Percentiles rank a stretch among this genome's conserved stretches.
Conservation (phyloP, 2,329 filamentous ascomycete genomes). For the Trichoderma koningii region DNA sequence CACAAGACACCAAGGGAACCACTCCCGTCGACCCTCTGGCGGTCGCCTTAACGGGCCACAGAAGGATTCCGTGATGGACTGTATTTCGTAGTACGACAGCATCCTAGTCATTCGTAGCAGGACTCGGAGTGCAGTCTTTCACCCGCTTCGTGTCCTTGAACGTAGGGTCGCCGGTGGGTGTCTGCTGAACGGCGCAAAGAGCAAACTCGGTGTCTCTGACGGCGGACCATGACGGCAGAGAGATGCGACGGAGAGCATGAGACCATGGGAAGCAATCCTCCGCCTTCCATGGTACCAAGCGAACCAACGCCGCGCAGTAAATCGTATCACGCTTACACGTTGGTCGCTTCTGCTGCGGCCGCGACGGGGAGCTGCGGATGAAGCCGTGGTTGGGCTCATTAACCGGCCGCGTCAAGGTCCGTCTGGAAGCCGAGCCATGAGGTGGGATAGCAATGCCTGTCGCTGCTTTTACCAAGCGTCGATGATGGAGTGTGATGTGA, state of each 20-base stretch:
- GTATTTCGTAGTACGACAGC: not conserved
- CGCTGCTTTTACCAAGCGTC: constrained; percentile 16
- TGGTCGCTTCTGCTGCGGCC: constrained; percentile 28
- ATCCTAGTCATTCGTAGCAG: too few species aligned
- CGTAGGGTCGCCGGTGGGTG: too few species aligned
- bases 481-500: not conserved
- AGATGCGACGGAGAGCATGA: constrained; percentile 15
- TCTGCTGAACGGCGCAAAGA: not conserved
- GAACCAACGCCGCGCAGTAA: not conserved
- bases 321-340: constrained; percentile 17
- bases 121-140: not conserved
- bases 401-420: constrained; percentile 10
- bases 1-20: not conserved
- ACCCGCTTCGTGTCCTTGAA: not conserved
- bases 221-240: not conserved
- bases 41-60: constrained; percentile 36
- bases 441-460: constrained; percentile 1
- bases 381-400: constrained; percentile 24
- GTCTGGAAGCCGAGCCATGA: constrained; percentile 11
- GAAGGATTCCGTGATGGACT: constrained; percentile 26
- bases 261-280: not conserved
- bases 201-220: constrained; percentile 9
- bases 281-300: not conserved
- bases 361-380: constrained; percentile 23
- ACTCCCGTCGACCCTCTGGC: constrained; percentile 26